Evolutionary conservation across 1,284 basidiomycete species (phyloP).

Genomic region (Phaffia rhodozyma): DNA sequence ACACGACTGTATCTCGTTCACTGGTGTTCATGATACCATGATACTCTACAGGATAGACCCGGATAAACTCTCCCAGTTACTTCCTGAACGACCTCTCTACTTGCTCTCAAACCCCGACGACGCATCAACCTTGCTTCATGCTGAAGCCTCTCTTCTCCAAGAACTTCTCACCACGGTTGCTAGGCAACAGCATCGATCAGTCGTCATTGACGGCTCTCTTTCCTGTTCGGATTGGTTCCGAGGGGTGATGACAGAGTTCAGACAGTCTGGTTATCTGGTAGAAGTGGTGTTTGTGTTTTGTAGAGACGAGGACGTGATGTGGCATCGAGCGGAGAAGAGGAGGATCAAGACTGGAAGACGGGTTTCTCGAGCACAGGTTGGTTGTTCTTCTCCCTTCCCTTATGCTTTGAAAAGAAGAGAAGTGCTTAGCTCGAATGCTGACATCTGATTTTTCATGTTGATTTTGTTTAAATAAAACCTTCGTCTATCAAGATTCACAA

Average conservation of each 20-base stretch:
- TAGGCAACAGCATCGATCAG: neutral
- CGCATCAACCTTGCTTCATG: slow-evolving; percentile 16
- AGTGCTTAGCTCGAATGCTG: neutral
- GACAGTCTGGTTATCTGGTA: slow-evolving; percentile 4
- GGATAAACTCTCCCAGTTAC: slow-evolving; percentile 12
- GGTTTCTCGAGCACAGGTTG: slow-evolving; percentile 7
- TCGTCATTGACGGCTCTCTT: slow-evolving; percentile 16
- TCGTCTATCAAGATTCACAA: slow-evolving; percentile 2
- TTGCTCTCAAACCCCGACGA: neutral
- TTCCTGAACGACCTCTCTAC: slow-evolving; percentile 14
- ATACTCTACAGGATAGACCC: slow-evolving; percentile 15
- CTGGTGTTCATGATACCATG: too few relatives aligned
- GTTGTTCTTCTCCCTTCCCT: neutral
- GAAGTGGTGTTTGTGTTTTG: slow-evolving; percentile 17
- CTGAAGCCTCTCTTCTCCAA: slow-evolving; percentile 16
- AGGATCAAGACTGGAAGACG: slow-evolving; percentile 7
- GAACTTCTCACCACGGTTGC: slow-evolving; percentile 15
- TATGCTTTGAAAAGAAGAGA: neutral
- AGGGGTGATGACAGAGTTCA: slow-evolving; percentile 8
- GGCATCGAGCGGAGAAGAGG: slow-evolving; percentile 7
- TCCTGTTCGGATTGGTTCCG: slow-evolving; percentile 14
- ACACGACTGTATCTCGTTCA: too few relatives aligned
- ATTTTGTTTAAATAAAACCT: too few relatives aligned
- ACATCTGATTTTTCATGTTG: neutral
- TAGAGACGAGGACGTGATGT: slow-evolving; percentile 14